Conservation (phyloP, 768 basidiomycete genomes). For the Kwoniella europaea region DNA sequence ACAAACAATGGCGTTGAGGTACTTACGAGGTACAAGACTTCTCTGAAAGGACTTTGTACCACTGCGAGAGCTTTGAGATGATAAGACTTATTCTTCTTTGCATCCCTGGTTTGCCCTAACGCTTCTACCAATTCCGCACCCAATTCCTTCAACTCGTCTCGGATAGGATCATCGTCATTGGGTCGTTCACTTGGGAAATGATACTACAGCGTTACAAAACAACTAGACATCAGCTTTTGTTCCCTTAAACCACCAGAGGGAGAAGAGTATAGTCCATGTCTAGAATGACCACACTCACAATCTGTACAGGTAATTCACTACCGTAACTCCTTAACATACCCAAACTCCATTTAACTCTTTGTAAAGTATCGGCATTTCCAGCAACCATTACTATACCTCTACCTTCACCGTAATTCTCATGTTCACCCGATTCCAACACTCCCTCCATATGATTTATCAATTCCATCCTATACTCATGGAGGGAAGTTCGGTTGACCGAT, state of each 20-base stretch:
- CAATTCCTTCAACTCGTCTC: conserved; percentile 61
- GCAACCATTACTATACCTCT: conserved; percentile 61
- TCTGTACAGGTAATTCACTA: conserved; percentile 49
- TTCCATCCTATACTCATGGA: conserved; percentile 47
- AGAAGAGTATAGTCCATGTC: background rate
- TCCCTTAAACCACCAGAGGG: no score
- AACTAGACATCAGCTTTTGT: no score
- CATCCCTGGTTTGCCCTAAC: conserved; percentile 47
- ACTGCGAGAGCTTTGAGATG: conserved; percentile 57
- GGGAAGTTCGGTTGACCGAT: conserved; percentile 45
- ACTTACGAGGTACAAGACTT: conserved; percentile 60
- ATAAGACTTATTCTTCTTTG: conserved; percentile 57
- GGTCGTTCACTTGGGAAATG: conserved; percentile 61
- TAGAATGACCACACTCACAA: conserved; percentile 33
- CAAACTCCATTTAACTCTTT: conserved; percentile 47
- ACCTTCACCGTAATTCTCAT: conserved; percentile 45
- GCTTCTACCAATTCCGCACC: conserved; percentile 63
- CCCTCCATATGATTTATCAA: conserved; percentile 52
- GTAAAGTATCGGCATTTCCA: conserved; percentile 60
- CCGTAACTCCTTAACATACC: conserved; percentile 44
- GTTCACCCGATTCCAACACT: conserved; percentile 32
- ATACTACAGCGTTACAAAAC: conserved; percentile 26
- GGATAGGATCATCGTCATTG: conserved; percentile 46
- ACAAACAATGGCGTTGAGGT: background rate
- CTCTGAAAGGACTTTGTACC: conserved; percentile 54